Evolutionary conservation across 2,329 filamentous ascomycete genomes (phyloP).

Genomic region (Cladophialophora exuberans): DNA sequence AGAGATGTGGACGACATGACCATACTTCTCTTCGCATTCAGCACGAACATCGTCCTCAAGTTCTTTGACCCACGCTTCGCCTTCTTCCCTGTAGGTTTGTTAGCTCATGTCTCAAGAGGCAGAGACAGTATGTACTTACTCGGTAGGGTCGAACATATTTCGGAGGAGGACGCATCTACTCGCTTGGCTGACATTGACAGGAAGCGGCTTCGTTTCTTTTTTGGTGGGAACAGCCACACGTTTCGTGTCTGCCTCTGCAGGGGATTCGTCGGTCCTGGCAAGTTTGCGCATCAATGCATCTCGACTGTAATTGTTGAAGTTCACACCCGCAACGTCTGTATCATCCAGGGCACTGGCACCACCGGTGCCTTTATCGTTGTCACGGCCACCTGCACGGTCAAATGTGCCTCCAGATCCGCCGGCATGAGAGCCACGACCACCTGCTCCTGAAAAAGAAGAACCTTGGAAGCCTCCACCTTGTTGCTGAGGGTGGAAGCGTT

Average conservation of each 20-base stretch:
- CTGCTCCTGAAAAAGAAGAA: constrained; percentile 87
- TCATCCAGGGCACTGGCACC: constrained; percentile 95
- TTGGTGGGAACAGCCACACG: constrained; percentile 71
- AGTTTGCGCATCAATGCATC: constrained; percentile 99
- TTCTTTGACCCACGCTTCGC: constrained; percentile 87
- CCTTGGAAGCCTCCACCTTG: constrained; percentile 71
- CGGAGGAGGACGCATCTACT: constrained; percentile 92
- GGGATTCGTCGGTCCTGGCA: constrained; percentile 86
- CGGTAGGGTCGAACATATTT: constrained; percentile 90
- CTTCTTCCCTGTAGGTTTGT: constrained; percentile 69
- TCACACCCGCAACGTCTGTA: constrained; percentile 95
- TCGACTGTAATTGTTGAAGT: constrained; percentile 99
- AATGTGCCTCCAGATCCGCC: constrained; percentile 74
- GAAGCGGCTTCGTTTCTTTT: constrained; percentile 75
- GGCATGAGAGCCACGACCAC: constrained; percentile 81
- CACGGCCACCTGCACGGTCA: constrained; percentile 85
- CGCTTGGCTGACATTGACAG: constrained; percentile 86
- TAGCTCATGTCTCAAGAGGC: neutral
- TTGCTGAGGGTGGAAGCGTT: constrained; percentile 83
- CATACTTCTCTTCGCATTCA: constrained; percentile 95
- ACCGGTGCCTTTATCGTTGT: constrained; percentile 83
- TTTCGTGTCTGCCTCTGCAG: constrained; percentile 66
- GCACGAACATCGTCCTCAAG: constrained; percentile 89
- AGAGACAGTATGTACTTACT: constrained; percentile 64
- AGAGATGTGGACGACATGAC: constrained; percentile 94